Percentiles rank a stretch among this genome's conserved stretches.
Conservation (phyloP, 306 rosid genomes). For the Carpinus viminea region DNA sequence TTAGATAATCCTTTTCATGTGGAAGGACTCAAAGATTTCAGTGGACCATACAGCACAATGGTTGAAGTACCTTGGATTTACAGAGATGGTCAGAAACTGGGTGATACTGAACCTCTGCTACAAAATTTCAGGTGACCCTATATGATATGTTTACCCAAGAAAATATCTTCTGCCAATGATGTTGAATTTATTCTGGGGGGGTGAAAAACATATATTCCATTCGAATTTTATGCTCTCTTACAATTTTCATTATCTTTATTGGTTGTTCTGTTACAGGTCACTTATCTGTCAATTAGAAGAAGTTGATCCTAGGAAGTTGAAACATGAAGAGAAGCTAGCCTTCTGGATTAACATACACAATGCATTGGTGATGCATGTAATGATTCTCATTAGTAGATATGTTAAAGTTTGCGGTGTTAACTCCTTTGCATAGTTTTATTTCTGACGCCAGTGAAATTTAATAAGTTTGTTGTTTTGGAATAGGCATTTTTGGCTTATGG, state of each 20-base stretch:
- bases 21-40: slow-evolving; percentile 90
- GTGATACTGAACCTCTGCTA: slow-evolving; percentile 66
- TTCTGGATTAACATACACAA: slow-evolving; percentile 98
- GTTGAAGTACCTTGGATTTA: slow-evolving; percentile 91
- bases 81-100: slow-evolving; percentile 68
- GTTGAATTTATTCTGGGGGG: not conserved
- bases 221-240: not conserved
- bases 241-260: slow-evolving; percentile 19
- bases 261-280: slow-evolving; percentile 54
- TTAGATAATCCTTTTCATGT: slow-evolving; percentile 89
- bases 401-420: not conserved
- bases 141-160: not conserved
- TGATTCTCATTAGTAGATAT: slow-evolving; percentile 13
- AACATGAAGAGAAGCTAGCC: slow-evolving; percentile 88
- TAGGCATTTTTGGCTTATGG: slow-evolving; percentile 98
- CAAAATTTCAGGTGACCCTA: slow-evolving; percentile 81
- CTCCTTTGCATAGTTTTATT: slow-evolving; percentile 19
- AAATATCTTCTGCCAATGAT: not conserved
- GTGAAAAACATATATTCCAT: not conserved
- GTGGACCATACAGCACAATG: slow-evolving; percentile 98
- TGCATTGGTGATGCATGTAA: slow-evolving; percentile 98
- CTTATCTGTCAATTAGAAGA: slow-evolving; percentile 74
- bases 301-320: slow-evolving; percentile 72
- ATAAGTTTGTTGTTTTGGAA: slow-evolving; percentile 30
- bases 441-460: slow-evolving; percentile 10